Evolutionary conservation across 2,329 filamentous ascomycete genomes (phyloP).

Genomic region (Aureobasidium sp.): DNA sequence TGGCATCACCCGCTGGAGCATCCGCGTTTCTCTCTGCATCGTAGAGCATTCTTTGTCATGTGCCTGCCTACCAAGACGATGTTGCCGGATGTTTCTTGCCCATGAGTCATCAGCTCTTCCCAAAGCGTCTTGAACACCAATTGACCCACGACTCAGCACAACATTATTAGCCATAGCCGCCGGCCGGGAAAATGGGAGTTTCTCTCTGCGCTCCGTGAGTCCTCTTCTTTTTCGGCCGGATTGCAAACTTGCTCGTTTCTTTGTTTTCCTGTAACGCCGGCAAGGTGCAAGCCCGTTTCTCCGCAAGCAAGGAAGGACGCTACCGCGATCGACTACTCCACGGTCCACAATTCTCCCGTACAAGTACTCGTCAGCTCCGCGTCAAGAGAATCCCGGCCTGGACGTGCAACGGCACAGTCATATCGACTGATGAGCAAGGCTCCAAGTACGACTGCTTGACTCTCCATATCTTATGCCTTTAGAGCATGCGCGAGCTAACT

Average conservation of each 20-base stretch:
- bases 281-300: background rate
- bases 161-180: background rate
- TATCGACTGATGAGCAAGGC: too few species aligned
- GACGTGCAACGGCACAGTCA: too few species aligned
- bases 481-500: too few species aligned
- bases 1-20: background rate
- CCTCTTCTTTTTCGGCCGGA: background rate
- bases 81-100: background rate
- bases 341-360: conserved; percentile 4
- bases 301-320: background rate
- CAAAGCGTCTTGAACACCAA: background rate
- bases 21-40: background rate
- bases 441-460: too few species aligned
- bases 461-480: too few species aligned
- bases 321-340: background rate
- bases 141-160: background rate
- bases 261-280: conserved; percentile 3
- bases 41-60: background rate
- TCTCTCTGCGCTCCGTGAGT: conserved; percentile 8
- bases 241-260: background rate
- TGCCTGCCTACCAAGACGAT: background rate
- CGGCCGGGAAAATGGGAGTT: background rate
- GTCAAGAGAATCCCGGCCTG: background rate
- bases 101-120: background rate
- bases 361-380: conserved; percentile 14